Conservation (phyloP, 2,329 filamentous ascomycete genomes). For the Aspergillus hortae region DNA sequence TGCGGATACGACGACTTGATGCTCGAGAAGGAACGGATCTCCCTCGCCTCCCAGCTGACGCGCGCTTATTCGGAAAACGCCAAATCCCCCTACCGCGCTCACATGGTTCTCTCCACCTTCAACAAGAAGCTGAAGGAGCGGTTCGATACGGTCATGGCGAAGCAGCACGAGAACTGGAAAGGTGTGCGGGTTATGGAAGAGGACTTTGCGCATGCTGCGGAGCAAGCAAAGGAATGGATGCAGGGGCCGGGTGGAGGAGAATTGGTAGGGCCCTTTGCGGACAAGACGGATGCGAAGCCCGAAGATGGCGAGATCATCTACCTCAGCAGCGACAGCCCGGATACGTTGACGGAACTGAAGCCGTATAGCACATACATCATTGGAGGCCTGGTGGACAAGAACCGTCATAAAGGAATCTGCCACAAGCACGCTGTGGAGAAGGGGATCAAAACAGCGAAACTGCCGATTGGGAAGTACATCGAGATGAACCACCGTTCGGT, state of each 20-base stretch:
- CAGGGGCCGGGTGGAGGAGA: conserved; percentile 51
- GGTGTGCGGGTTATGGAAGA: conserved; percentile 69
- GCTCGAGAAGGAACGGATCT: conserved; percentile 79
- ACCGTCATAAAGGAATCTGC: conserved; percentile 91
- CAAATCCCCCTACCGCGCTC: conserved; percentile 61
- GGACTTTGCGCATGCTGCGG: conserved; percentile 69
- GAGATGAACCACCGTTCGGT: conserved; percentile 84
- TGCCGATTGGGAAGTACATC: conserved; percentile 95
- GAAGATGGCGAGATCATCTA: conserved; percentile 69
- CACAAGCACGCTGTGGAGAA: conserved; percentile 72
- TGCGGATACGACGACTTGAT: conserved; percentile 91
- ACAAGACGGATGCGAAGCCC: conserved; percentile 29
- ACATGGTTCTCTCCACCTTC: conserved; percentile 76
- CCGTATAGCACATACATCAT: conserved; percentile 90
- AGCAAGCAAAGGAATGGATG: conserved; percentile 67
- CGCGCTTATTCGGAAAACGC: conserved; percentile 86
- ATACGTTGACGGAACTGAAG: conserved; percentile 77
- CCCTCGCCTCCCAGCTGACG: conserved; percentile 78
- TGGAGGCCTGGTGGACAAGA: conserved; percentile 92
- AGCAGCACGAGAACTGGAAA: conserved; percentile 75
- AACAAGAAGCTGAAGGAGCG: conserved; percentile 69
- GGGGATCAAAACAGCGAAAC: conserved; percentile 79
- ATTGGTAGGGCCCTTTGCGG: conserved; percentile 57
- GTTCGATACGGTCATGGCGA: conserved; percentile 71
- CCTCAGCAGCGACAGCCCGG: conserved; percentile 83